Evolutionary conservation across 1,139 yeast species (phyloP).

Genomic region (Pichia sp.): DNA sequence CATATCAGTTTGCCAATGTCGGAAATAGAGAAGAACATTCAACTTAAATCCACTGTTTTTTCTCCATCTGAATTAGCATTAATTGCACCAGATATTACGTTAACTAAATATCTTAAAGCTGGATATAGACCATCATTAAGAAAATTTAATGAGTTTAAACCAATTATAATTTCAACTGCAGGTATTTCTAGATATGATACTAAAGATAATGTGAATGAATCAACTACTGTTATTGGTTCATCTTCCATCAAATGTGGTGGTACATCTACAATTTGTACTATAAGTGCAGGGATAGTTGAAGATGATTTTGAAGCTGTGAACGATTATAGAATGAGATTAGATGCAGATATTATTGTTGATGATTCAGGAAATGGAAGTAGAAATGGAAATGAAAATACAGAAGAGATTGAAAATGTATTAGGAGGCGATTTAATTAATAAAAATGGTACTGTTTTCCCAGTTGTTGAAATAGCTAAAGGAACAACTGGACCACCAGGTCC

Average conservation of each 20-base stretch:
- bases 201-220: slow-evolving; percentile 13
- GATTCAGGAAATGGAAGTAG: too few relatives aligned
- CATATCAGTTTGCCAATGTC: too few relatives aligned
- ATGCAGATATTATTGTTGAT: slow-evolving; percentile 25
- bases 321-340: slow-evolving; percentile 29
- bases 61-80: slow-evolving; percentile 81
- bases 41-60: slow-evolving; percentile 43
- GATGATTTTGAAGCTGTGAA: slow-evolving; percentile 36
- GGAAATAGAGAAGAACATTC: not conserved
- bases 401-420: slow-evolving; percentile 6
- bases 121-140: slow-evolving; percentile 74
- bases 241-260: slow-evolving; percentile 66
- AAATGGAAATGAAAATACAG: slow-evolving; percentile 9
- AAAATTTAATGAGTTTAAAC: slow-evolving; percentile 64
- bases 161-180: slow-evolving; percentile 41
- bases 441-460: slow-evolving; percentile 54
- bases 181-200: slow-evolving; percentile 36
- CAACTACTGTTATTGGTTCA: slow-evolving; percentile 54
- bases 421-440: slow-evolving; percentile 9
- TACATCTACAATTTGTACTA: slow-evolving; percentile 70
- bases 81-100: slow-evolving; percentile 77
- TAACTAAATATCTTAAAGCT: slow-evolving; percentile 67
- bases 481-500: slow-evolving; percentile 71
- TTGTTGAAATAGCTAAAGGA: slow-evolving; percentile 76
- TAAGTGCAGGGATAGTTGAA: slow-evolving; percentile 66